Evolutionary conservation across 2,329 filamentous ascomycete genomes (phyloP), one percentile per base, ranked within the genome.

Genomic region (Fusarium pseudoanthophilum): DNA sequence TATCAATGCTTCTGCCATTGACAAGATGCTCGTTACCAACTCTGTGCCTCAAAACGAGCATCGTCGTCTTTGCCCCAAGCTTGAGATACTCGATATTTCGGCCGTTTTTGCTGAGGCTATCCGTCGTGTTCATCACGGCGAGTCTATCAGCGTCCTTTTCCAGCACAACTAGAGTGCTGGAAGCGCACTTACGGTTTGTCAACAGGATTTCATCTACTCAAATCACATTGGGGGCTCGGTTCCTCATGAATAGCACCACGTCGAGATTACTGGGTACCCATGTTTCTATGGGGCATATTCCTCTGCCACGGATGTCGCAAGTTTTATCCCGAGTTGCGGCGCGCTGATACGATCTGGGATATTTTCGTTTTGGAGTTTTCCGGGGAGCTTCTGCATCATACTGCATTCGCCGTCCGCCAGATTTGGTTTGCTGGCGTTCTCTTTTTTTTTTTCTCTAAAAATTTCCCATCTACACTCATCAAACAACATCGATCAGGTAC

Each of bases 131-230:
- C 96, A 99, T 84, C 95, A 98, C 82, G 96, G 96, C 78, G 96
- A 99, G 85, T 97, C 94, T 79, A 97, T 99, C 84, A 97, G 95
- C 81, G 94, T 96, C 69, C 88, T 99, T 58, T 99, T 99, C 73
- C 81, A 83, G 76, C 81, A 82, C 74, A 78, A 76, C 64, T 77
- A 67, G 70, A 51, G 34, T 62, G 45, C 46, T 32, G 55, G 39
- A 48, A 49, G 51, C 21, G 49, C 58, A 66, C 39, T 64, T 40
- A 64, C 53, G 59, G 68, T 67, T 70, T 72, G 68, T 68, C 67
- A 69, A 57, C 63, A 46, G 59, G 43, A 59, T 53, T 42, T 52
- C 63, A 45, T 61, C 46, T 51, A 64, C 53, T 57, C 66, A 40
- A 55, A 71, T 48, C 65, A 71, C 42, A 48, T 32, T 32, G 43